phyloP scores from a whole-genome alignment of 2,329 filamentous ascomycete genomes.

The Fusarium anguioides region DNA sequence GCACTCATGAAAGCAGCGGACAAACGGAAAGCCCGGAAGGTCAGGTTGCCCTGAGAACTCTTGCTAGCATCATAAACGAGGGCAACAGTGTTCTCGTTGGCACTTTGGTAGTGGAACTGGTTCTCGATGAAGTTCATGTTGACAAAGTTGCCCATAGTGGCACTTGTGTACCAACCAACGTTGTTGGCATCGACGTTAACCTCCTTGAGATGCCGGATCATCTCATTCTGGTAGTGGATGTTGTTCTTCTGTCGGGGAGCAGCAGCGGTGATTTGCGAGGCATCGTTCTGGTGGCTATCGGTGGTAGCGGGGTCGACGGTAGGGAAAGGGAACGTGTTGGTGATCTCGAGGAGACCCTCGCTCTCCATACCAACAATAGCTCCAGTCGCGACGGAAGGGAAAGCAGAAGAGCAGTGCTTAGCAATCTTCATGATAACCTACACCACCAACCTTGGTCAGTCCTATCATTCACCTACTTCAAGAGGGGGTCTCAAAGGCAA shows the following conservation, averaged over 20 bases:
- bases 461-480: conserved; percentile 36
- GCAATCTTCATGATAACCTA: conserved; percentile 98
- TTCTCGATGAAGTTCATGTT: conserved; percentile 97
- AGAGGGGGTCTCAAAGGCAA: conserved; percentile 35
- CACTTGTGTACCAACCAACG: conserved; percentile 98
- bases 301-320: conserved; percentile 76
- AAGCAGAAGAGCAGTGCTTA: conserved; percentile 89
- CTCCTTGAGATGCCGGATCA: conserved; percentile 96
- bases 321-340: conserved; percentile 95
- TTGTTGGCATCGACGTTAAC: conserved; percentile 99
- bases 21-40: conserved; percentile 89
- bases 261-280: conserved; percentile 81
- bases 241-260: conserved; percentile 94
- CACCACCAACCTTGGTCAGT: conserved; percentile 34
- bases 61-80: conserved; percentile 96
- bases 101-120: conserved; percentile 96
- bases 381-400: conserved; percentile 90
- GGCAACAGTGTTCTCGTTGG: conserved; percentile 88
- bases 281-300: conserved; percentile 79
- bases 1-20: conserved; percentile 88
- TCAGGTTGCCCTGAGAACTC: conserved; percentile 91
- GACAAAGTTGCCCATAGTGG: conserved; percentile 98
- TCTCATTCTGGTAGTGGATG: conserved; percentile 88
- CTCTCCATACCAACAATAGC: conserved; percentile 94
- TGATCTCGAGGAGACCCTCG: conserved; percentile 84